Base-by-base conservation (phyloP, 176 grass and related monocot genomes). In the Eremochloa ophiuroides region DNA sequence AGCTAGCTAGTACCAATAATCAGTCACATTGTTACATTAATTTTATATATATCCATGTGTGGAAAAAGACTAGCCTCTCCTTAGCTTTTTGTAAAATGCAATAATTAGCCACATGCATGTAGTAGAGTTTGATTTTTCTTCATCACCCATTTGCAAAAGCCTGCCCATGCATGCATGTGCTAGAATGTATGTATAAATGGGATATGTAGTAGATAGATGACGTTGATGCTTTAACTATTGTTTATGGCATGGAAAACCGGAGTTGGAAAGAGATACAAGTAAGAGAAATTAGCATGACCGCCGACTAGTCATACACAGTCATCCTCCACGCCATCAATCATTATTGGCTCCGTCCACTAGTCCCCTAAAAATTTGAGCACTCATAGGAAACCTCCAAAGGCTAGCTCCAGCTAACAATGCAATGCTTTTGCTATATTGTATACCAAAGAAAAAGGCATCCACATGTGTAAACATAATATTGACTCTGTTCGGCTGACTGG, bases 311-410 rank as follows among this genome's bases (percentile, higher is more conserved):
- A 47, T 6, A 46, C n/a, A 73, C 29, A 4, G 2, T 76, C 20
- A 40, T 58, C 27, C 23, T n/a, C 20, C 7, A 55, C 50, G 50
- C 12, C 62, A 76, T 14, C 53, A 76, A 87, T 87, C n/a, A n/a
- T n/a, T 16, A 87, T 82, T 62, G 72, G 47, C 14, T 61, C 48
- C 47, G n/a, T n/a, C n/a, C n/a, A 53, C 43, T 17, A 41, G 31
- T 38, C 23, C 5, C 7, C 23, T 40, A 14, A 40, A 40, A 68
- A 41, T 3, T 3, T n/a, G 34, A 66, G 1, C 18, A 33, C 30
- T 65, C 20, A 20, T 20, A 42, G 37, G 1, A 15, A 41, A 26
- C 10, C 11, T 42, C 13, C 68, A 55, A 70, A 71, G 68, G 40
- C 14, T 28, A n/a, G n/a, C n/a, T n/a, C 23, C 68, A 71, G 41